phyloP scores from a whole-genome alignment of 2,329 filamentous ascomycete genomes.

The Xylaria sp. region DNA sequence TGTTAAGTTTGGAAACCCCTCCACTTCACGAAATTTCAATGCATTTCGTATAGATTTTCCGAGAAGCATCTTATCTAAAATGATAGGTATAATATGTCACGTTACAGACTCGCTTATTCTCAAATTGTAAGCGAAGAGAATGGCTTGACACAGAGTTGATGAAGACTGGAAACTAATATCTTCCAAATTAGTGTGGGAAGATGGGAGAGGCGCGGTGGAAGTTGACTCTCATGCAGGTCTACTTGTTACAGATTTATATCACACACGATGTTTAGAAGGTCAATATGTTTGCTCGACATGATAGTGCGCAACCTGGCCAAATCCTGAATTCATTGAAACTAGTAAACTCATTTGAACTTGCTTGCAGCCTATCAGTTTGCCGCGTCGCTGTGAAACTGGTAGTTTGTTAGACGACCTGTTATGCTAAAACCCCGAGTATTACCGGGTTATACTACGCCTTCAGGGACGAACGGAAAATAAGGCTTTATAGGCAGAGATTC shows the following conservation, averaged over 20 bases:
- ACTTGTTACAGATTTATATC: not conserved
- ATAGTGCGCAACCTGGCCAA: not conserved
- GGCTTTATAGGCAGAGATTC: not conserved
- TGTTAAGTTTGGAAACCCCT: not conserved
- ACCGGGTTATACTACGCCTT: not conserved
- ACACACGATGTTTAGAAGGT: not conserved
- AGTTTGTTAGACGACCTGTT: not conserved
- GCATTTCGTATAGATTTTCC: not conserved
- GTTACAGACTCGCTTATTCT: not conserved
- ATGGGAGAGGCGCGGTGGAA: not conserved
- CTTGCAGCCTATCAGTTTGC: not conserved
- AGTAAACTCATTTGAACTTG: not conserved
- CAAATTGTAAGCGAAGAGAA: not conserved
- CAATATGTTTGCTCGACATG: too few species aligned
- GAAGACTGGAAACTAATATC: not conserved
- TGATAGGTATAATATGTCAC: not conserved
- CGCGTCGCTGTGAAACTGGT: not conserved
- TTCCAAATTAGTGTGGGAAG: not conserved
- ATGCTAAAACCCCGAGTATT: not conserved
- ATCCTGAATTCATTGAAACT: not conserved
- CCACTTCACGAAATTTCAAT: not conserved
- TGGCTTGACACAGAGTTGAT: not conserved
- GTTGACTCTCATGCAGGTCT: not conserved
- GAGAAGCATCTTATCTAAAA: not conserved
- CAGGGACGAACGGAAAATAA: not conserved